A percentile compares a stretch with the other conserved stretches of the same genome.
Conservation (phyloP, 1,139 yeast genomes). For the Petasospora fabianii region DNA sequence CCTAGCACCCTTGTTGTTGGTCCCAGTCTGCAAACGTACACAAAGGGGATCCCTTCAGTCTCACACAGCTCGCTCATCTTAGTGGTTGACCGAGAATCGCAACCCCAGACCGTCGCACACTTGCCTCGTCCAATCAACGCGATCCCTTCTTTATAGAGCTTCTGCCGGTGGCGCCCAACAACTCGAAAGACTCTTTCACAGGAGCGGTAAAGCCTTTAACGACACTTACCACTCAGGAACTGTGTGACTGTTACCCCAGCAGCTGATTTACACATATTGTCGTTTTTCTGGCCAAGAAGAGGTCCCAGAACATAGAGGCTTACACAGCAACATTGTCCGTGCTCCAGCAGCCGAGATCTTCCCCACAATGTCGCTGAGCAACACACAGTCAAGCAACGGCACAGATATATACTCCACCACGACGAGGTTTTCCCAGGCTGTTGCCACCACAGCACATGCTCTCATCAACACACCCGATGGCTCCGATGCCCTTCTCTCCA, state of each 20-base stretch:
- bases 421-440: slow-evolving; percentile 34
- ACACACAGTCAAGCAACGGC: slow-evolving; percentile 12
- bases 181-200: too few relatives aligned
- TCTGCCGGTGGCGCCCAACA: slow-evolving; percentile 1
- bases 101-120: neutral
- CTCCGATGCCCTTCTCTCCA: slow-evolving; percentile 35
- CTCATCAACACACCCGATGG: slow-evolving; percentile 30
- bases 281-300: too few relatives aligned
- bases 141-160: neutral
- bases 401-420: slow-evolving; percentile 28
- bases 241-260: too few relatives aligned
- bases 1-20: too few relatives aligned
- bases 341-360: too few relatives aligned
- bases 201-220: too few relatives aligned
- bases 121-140: neutral
- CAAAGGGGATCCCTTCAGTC: too few relatives aligned
- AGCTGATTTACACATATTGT: too few relatives aligned
- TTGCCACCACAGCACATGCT: slow-evolving; percentile 44
- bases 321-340: neutral
- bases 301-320: too few relatives aligned
- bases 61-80: too few relatives aligned
- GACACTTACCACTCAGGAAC: too few relatives aligned
- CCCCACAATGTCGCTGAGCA: slow-evolving; percentile 10
- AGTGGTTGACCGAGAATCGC: neutral
- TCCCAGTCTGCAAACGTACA: neutral